phyloP scores from a whole-genome alignment of 352 stramenopile genomes.

The Thalassiosira mediterranea region DNA sequence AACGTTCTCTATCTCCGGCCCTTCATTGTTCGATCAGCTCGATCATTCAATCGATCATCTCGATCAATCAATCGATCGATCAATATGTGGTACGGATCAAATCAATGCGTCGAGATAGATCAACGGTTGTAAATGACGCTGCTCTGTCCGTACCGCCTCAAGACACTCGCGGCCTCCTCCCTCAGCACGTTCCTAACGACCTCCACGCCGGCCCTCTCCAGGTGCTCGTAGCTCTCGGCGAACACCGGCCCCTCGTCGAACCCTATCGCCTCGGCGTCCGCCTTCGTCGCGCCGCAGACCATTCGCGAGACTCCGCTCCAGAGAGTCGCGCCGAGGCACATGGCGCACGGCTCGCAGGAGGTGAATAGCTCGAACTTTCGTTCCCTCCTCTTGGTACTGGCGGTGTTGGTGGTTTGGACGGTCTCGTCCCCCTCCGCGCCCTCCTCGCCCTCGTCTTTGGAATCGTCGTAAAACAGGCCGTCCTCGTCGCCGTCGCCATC shows the following conservation, averaged over 20 bases:
- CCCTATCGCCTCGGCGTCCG: constrained; percentile 76
- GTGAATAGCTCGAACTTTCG: constrained; percentile 76
- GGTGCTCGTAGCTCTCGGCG: constrained; percentile 55
- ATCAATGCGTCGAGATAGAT: background rate
- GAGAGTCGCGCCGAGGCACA: constrained; percentile 77
- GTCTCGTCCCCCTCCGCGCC: background rate
- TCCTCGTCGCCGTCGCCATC: constrained; percentile 3
- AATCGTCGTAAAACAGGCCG: constrained; percentile 19
- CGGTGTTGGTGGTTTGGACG: constrained; percentile 10
- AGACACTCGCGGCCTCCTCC: constrained; percentile 61
- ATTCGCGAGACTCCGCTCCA: constrained; percentile 79
- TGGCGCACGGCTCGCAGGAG: constrained; percentile 75
- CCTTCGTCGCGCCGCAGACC: constrained; percentile 73
- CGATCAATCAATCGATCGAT: too few species aligned
- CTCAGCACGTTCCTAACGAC: constrained; percentile 66
- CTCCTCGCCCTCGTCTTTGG: constrained; percentile 9
- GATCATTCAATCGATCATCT: too few species aligned
- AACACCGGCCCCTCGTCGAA: constrained; percentile 80
- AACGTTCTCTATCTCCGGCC: too few species aligned
- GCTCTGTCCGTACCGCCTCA: constrained; percentile 64
- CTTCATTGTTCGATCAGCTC: too few species aligned
- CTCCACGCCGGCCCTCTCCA: constrained; percentile 63
- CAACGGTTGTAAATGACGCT: constrained; percentile 77
- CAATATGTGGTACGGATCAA: too few species aligned
- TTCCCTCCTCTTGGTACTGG: background rate